Conservation (phyloP, 495 filamentous ascomycete species). For the Wilcoxina mikolae region DNA sequence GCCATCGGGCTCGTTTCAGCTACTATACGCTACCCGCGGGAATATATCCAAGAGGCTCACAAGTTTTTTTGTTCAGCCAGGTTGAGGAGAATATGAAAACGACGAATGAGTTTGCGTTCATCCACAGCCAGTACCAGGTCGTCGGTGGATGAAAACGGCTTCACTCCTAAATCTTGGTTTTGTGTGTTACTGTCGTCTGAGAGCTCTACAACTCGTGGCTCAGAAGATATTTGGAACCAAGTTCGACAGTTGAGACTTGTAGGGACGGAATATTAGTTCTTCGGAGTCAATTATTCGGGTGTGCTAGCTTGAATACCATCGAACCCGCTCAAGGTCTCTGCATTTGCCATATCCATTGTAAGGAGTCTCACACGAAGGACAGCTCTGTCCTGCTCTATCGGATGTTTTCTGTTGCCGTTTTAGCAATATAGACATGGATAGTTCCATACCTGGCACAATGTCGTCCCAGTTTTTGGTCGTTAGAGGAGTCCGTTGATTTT, state of each 20-base stretch:
- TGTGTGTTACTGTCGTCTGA: not conserved
- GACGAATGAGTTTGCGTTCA: too few relatives aligned
- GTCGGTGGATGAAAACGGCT: too few relatives aligned
- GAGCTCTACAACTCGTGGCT: not conserved
- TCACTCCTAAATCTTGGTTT: too few relatives aligned
- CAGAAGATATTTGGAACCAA: conserved; percentile 3
- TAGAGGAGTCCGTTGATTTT: too few relatives aligned
- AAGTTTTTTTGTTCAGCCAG: too few relatives aligned
- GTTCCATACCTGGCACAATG: conserved; percentile 2
- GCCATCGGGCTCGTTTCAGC: too few relatives aligned
- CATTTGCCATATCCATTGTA: not conserved
- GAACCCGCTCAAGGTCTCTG: not conserved
- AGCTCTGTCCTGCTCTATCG: not conserved
- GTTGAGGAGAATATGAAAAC: too few relatives aligned
- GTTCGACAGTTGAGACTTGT: conserved; percentile 1
- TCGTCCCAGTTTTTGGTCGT: not conserved
- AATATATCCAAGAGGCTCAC: too few relatives aligned
- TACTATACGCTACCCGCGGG: too few relatives aligned
- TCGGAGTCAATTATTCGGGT: too few relatives aligned
- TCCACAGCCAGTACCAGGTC: too few relatives aligned
- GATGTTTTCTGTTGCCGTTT: not conserved
- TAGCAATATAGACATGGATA: conserved; percentile 11
- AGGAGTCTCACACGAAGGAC: not conserved
- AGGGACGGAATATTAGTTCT: too few relatives aligned
- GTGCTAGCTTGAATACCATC: conserved; percentile 1